Percentiles rank a stretch among this genome's conserved stretches.
Conservation (phyloP, 345 rosid species). For the Gossypium turneri region DNA sequence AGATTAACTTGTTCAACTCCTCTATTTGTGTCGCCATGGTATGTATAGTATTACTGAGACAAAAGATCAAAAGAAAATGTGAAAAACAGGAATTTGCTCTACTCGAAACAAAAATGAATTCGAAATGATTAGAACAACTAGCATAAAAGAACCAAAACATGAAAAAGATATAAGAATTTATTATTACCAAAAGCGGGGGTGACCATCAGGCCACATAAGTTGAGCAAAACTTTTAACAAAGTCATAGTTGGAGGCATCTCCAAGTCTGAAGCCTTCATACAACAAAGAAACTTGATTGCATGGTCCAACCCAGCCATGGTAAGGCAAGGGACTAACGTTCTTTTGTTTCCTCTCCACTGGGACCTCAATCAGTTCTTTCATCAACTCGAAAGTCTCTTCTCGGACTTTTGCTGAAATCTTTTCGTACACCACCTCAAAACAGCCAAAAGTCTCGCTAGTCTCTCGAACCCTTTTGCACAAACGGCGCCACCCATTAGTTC, state of each 20-base stretch:
- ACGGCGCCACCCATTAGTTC: not conserved
- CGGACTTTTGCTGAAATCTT: not conserved
- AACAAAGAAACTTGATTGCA: not conserved
- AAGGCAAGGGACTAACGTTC: slow-evolving; percentile 10
- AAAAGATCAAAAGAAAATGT: not conserved
- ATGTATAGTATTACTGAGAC: not conserved
- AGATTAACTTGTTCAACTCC: slow-evolving; percentile 8
- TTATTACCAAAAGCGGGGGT: slow-evolving; percentile 4
- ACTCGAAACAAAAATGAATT: no score
- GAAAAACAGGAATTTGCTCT: no score
- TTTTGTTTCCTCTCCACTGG: slow-evolving; percentile 11
- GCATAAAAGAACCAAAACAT: no score
- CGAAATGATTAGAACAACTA: no score
- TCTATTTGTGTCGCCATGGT: not conserved
- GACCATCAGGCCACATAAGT: slow-evolving; percentile 14
- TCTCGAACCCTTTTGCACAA: not conserved
- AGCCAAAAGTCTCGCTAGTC: slow-evolving; percentile 11
- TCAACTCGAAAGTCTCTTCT: no score
- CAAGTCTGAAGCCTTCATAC: slow-evolving; percentile 17
- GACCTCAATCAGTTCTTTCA: not conserved
- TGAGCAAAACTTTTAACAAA: not conserved
- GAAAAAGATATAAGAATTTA: not conserved
- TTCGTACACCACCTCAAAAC: slow-evolving; percentile 10
- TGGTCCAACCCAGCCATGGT: no score
- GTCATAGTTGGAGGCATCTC: slow-evolving; percentile 16